Evolutionary conservation across 169 alveolate species (phyloP).

Genomic region (Plasmodium fragile): DNA sequence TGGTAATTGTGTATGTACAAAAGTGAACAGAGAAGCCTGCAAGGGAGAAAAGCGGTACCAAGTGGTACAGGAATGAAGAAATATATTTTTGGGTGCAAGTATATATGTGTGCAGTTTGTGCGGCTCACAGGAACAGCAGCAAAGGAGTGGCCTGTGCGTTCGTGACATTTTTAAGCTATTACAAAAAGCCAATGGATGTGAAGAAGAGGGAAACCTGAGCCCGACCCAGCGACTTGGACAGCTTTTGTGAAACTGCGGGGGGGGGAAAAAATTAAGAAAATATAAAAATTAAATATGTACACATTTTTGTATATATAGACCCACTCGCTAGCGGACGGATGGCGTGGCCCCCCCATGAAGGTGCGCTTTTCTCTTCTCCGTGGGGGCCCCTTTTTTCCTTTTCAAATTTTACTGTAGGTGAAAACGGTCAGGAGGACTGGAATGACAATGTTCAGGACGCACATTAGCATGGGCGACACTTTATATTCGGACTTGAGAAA

Average conservation of each 20-base stretch:
- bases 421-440: constrained; percentile 51
- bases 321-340: neutral
- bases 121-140: neutral
- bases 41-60: neutral
- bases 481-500: constrained; percentile 58
- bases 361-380: neutral
- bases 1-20: constrained; percentile 44
- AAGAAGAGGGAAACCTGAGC: constrained; percentile 72
- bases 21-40: constrained; percentile 43
- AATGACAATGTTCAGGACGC: constrained; percentile 55
- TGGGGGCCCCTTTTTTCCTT: neutral
- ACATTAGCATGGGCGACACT: constrained; percentile 59
- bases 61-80: neutral
- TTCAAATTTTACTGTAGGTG: constrained; percentile 26
- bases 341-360: neutral
- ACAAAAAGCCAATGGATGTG: constrained; percentile 66
- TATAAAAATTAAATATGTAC: neutral
- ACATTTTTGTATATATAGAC: neutral
- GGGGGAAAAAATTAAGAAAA: constrained; percentile 3
- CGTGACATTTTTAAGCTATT: neutral
- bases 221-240: constrained; percentile 67
- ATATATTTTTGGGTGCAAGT: neutral
- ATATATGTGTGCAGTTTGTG: neutral
- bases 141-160: neutral
- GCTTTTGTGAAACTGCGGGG: constrained; percentile 40